Evolutionary conservation across 192 early-diverging fungal species (phyloP).

Genomic region (Entomortierella chlamydospora): DNA sequence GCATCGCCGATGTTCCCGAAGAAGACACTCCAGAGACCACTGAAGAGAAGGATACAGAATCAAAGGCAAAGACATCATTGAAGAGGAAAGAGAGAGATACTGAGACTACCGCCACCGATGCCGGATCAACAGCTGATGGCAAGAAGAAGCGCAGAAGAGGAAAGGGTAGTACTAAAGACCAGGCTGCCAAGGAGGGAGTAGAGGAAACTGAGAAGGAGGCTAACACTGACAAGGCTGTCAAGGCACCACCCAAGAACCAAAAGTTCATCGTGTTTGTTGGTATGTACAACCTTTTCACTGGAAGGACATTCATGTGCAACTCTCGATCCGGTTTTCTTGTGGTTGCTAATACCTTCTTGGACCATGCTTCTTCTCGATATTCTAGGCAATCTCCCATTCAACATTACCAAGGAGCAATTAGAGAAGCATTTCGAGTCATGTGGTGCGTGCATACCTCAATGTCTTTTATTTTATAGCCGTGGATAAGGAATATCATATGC

Average conservation of each 20-base stretch:
- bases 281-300: not conserved
- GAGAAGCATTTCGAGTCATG: conserved; percentile 69
- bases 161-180: conserved; percentile 40
- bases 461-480: not conserved
- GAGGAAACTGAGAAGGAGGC: conserved; percentile 11
- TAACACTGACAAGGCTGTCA: conserved; percentile 3
- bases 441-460: conserved; percentile 28
- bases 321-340: no score
- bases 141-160: conserved; percentile 51
- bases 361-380: not conserved
- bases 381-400: conserved; percentile 72
- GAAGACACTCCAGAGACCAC: conserved; percentile 25
- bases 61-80: not conserved
- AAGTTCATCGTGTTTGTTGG: conserved; percentile 56
- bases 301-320: not conserved
- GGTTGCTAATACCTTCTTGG: not conserved
- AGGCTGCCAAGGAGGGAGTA: conserved; percentile 1
- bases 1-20: conserved; percentile 45
- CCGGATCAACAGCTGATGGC: conserved; percentile 12
- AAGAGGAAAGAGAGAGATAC: conserved; percentile 1
- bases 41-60: conserved; percentile 6
- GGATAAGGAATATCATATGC: no score
- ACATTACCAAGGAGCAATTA: conserved; percentile 71
- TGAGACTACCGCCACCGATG: conserved; percentile 2
- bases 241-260: conserved; percentile 41